These are phyloP conservation scores for Stenogyne calaminthoides DNA, from an alignment of 305 asterid genomes.

Conservation along the genomic window DNA sequence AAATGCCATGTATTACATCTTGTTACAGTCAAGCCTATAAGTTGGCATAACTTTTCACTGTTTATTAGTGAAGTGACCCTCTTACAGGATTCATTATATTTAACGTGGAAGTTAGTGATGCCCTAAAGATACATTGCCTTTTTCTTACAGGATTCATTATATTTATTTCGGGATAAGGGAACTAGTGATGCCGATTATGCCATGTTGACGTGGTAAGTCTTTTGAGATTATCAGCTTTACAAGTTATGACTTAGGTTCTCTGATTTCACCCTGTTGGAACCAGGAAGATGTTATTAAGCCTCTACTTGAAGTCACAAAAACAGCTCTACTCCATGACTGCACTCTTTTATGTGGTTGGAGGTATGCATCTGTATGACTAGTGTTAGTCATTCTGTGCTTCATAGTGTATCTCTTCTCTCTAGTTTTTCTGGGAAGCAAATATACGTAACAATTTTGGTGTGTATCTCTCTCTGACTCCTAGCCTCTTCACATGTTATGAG, in stretches of 20 bases:
- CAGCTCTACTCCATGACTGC: conserved; percentile 94
- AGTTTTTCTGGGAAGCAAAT: conserved; percentile 14
- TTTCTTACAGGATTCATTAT: conserved; percentile 76
- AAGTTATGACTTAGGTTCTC: conserved; percentile 13
- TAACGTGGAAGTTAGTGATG: neutral
- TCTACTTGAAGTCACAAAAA: conserved; percentile 89
- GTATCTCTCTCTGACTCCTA: neutral
- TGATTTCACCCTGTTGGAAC: conserved; percentile 32
- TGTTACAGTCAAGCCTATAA: neutral
- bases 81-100: neutral
- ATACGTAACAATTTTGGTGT: conserved; percentile 10
- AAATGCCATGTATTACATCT: neutral
- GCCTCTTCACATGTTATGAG: neutral
- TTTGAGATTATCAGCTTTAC: conserved; percentile 22
- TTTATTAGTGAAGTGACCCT: neutral
- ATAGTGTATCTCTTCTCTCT: conserved; percentile 1
- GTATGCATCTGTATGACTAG: conserved; percentile 40
- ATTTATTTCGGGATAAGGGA: conserved; percentile 92
- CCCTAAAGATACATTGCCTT: conserved; percentile 1
- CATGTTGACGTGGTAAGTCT: conserved; percentile 91
- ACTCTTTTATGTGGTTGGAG: conserved; percentile 95
- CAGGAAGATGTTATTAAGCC: conserved; percentile 98
- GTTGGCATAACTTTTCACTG: neutral
- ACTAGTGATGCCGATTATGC: conserved; percentile 84
- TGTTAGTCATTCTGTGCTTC: conserved; percentile 7